phyloP scores from a whole-genome alignment of 108 stramenopile genomes.

The Fragilariopsis cylindrus region DNA sequence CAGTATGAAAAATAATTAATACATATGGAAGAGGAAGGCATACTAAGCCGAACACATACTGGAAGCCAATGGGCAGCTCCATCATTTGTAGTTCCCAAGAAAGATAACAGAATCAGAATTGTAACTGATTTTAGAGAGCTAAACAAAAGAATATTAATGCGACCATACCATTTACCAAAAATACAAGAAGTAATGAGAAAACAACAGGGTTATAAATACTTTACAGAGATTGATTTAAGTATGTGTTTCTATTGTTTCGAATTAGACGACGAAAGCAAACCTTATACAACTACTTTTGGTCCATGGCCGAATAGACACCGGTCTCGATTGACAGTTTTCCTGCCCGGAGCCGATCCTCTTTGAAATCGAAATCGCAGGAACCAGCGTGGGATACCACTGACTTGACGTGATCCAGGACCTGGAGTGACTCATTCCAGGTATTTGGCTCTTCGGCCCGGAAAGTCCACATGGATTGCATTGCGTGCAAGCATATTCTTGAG shows the following conservation, averaged over 20 bases:
- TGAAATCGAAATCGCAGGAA: not conserved
- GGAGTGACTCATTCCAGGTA: constrained; percentile 53
- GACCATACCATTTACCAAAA: constrained; percentile 48
- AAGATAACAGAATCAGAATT: constrained; percentile 28
- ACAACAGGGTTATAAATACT: constrained; percentile 39
- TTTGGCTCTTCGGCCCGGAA: constrained; percentile 45
- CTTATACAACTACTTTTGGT: constrained; percentile 37
- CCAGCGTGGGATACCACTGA: constrained; percentile 38
- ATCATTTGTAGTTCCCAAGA: constrained; percentile 42
- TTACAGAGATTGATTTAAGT: constrained; percentile 41
- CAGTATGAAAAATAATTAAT: not conserved
- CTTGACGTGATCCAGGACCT: constrained; percentile 63
- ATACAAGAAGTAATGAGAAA: constrained; percentile 33
- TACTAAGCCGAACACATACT: too few relatives aligned
- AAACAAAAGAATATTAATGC: constrained; percentile 39
- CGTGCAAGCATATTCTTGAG: constrained; percentile 44
- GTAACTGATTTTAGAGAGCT: constrained; percentile 33
- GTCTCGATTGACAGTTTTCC: constrained; percentile 55
- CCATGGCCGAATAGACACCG: constrained; percentile 66
- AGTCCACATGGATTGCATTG: constrained; percentile 47
- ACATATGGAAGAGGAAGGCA: constrained; percentile 8
- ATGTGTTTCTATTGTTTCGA: constrained; percentile 52
- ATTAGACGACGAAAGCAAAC: constrained; percentile 9
- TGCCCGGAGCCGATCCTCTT: constrained; percentile 33
- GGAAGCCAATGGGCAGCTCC: constrained; percentile 25